Percentiles rank a stretch among this genome's conserved stretches.
Conservation (phyloP, 1,139 yeast species). For the Hansenula lynferdii region DNA sequence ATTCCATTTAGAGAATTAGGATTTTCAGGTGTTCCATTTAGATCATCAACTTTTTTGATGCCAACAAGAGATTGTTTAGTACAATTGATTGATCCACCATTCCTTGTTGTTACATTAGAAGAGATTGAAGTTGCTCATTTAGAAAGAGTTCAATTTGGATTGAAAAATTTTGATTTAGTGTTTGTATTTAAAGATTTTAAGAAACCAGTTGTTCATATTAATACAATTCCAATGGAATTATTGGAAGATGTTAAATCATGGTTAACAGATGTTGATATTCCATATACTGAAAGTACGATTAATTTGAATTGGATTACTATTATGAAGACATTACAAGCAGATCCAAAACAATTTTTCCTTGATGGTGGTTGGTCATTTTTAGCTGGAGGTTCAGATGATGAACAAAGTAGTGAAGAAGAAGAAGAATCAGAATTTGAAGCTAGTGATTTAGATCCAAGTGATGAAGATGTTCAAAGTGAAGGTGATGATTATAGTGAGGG, state of each 20-base stretch:
- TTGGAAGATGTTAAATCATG: conserved; percentile 92
- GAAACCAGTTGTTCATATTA: conserved; percentile 85
- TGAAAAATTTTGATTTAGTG: conserved; percentile 93
- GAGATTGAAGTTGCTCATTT: conserved; percentile 94
- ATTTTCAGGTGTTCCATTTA: conserved; percentile 94
- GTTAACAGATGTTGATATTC: conserved; percentile 95
- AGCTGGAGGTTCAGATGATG: conserved; percentile 65
- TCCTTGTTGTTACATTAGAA: conserved; percentile 81
- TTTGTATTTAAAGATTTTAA: conserved; percentile 90
- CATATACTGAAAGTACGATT: conserved; percentile 91
- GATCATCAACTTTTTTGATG: conserved; percentile 92
- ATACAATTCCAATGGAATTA: conserved; percentile 90
- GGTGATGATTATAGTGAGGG: conserved; percentile 41
- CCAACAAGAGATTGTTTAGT: conserved; percentile 97
- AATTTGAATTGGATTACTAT: conserved; percentile 94
- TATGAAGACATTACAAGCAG: conserved; percentile 90
- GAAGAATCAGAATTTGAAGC: conserved; percentile 38
- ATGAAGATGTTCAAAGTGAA: conserved; percentile 62
- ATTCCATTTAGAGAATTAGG: conserved; percentile 95
- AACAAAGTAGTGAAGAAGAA: conserved; percentile 53
- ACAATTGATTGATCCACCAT: conserved; percentile 93
- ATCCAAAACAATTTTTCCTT: conserved; percentile 89
- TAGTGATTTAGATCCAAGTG: conserved; percentile 60
- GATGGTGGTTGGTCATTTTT: conserved; percentile 98
- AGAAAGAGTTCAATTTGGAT: conserved; percentile 96